Evolutionary conservation across 2,329 filamentous ascomycete genomes (phyloP).

Genomic region (Coniochaeta prunicola): DNA sequence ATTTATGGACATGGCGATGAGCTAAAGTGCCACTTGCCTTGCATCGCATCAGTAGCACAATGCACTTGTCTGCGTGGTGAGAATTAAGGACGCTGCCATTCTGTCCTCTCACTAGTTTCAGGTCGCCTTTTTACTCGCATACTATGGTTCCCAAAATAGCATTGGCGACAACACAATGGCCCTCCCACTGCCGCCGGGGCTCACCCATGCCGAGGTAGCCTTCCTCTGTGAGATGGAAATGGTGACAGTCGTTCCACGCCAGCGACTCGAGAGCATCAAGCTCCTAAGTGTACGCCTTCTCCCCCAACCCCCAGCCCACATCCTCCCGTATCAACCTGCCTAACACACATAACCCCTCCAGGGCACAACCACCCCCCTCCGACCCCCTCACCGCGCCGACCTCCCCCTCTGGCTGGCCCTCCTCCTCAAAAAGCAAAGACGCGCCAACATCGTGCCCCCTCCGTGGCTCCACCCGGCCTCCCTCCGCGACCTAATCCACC

Average conservation of each 20-base stretch:
- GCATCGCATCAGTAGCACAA: background rate
- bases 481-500: constrained; percentile 68
- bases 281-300: constrained; percentile 68
- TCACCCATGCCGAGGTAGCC: constrained; percentile 81
- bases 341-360: constrained; percentile 29
- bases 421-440: constrained; percentile 86
- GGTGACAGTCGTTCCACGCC: constrained; percentile 85
- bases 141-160: constrained; percentile 1
- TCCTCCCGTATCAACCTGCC: constrained; percentile 14
- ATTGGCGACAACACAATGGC: constrained; percentile 32
- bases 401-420: constrained; percentile 92
- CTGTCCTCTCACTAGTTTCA: background rate
- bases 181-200: constrained; percentile 40
- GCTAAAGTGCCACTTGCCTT: background rate
- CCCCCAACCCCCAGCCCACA: constrained; percentile 7
- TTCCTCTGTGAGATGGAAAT: constrained; percentile 98
- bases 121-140: background rate
- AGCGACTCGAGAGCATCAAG: constrained; percentile 78
- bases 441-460: constrained; percentile 87
- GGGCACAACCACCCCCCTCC: constrained; percentile 71
- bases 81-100: too few relatives aligned
- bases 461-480: constrained; percentile 77
- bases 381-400: constrained; percentile 71
- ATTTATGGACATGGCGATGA: background rate
- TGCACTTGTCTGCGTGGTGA: background rate